Percentiles rank a stretch among this genome's conserved stretches.
Conservation (phyloP, 169 alveolate genomes). For the Miamiensis avidus region DNA sequence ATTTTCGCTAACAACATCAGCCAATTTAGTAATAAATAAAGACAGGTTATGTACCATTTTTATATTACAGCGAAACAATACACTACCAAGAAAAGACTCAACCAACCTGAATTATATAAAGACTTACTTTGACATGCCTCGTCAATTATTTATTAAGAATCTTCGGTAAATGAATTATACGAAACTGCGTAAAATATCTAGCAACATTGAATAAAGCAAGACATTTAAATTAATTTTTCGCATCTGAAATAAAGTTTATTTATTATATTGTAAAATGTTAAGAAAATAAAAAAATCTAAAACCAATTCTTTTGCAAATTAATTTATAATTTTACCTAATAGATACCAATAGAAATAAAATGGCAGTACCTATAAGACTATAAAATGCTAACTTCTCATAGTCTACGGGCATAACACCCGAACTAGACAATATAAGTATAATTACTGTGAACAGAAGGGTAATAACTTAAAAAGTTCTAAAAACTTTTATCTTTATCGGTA, state of each 20-base stretch:
- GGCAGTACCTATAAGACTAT: neutral
- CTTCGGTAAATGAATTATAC: no score
- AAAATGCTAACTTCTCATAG: neutral
- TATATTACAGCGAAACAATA: neutral
- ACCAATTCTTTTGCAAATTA: neutral
- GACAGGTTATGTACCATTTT: neutral
- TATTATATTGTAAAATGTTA: no score
- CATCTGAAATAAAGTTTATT: no score
- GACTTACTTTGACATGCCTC: neutral
- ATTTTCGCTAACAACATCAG: no score
- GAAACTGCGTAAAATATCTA: neutral
- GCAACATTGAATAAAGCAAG: neutral
- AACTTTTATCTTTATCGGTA: neutral
- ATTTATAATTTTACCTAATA: neutral
- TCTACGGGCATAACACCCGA: neutral
- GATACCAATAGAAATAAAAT: neutral
- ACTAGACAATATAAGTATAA: no score
- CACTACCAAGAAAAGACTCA: neutral
- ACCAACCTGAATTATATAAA: neutral
- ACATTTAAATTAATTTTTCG: neutral
- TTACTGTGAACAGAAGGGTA: neutral
- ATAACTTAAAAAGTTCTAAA: neutral
- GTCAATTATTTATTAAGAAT: neutral
- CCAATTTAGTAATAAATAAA: neutral
- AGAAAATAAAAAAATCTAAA: no score